phyloP scores from a whole-genome alignment of 257 asterid species.

The Gentiana straminea region DNA sequence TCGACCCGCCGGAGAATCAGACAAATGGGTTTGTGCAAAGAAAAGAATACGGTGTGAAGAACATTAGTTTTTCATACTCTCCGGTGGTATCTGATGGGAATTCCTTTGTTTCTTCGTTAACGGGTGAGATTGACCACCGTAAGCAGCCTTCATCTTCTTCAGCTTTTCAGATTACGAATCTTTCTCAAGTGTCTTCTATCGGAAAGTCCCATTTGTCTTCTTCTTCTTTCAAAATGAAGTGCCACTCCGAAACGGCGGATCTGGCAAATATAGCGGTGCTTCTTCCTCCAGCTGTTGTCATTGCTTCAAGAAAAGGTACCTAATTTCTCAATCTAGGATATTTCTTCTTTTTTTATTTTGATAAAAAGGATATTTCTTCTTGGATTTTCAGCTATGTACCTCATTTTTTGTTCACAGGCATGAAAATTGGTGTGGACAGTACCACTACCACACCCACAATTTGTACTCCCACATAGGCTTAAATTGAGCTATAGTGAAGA shows the following conservation, averaged over 20 bases:
- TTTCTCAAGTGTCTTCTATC: conserved; percentile 44
- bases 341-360: no score
- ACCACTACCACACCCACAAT: no score
- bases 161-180: conserved; percentile 34
- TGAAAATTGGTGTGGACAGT: no score
- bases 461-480: no score
- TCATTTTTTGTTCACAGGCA: no score
- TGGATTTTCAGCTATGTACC: no score
- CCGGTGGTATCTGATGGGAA: conserved; percentile 37
- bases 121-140: conserved; percentile 37
- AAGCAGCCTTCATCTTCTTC: conserved; percentile 36
- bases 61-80: conserved; percentile 52
- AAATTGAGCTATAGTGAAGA: no score
- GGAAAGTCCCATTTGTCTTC: conserved; percentile 77
- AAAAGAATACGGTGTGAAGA: conserved; percentile 28
- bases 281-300: conserved; percentile 58
- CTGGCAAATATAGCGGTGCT: conserved; percentile 62
- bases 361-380: no score
- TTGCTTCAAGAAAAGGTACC: conserved; percentile 77
- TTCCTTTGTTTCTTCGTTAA: conserved; percentile 50
- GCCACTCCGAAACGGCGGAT: conserved; percentile 49
- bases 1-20: conserved; percentile 6
- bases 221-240: conserved; percentile 55
- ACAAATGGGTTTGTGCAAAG: conserved; percentile 9
- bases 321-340: no score